phyloP scores from a whole-genome alignment of 1,139 yeast species.

The Pneumocystis wakefieldiae region DNA sequence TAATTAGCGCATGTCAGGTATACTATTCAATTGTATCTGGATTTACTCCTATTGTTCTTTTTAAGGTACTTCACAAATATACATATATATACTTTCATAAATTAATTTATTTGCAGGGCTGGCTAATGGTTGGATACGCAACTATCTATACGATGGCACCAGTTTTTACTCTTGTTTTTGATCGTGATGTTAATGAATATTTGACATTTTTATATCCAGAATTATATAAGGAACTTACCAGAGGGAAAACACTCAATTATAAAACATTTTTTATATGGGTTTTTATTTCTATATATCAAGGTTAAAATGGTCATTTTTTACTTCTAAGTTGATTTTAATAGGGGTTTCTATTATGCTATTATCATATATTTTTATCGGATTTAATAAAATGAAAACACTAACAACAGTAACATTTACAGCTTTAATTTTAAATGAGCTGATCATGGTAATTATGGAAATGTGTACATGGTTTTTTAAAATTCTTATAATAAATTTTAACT shows the following conservation, averaged over 20 bases:
- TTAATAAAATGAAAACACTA: slow-evolving; percentile 42
- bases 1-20: slow-evolving; percentile 93
- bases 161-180: slow-evolving; percentile 82
- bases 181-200: slow-evolving; percentile 80
- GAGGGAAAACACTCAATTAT: slow-evolving; percentile 74
- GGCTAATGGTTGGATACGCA: slow-evolving; percentile 97
- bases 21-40: slow-evolving; percentile 72
- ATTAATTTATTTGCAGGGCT: slow-evolving; percentile 42
- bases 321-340: neutral
- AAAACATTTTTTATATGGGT: slow-evolving; percentile 88
- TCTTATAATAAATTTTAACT: neutral
- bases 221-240: slow-evolving; percentile 77
- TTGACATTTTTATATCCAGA: slow-evolving; percentile 88
- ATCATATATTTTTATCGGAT: slow-evolving; percentile 59
- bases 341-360: slow-evolving; percentile 47
- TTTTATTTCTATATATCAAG: slow-evolving; percentile 74
- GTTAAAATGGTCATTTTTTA: slow-evolving; percentile 29
- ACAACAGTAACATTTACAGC: slow-evolving; percentile 77
- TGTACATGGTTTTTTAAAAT: slow-evolving; percentile 48
- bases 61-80: slow-evolving; percentile 19
- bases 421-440: slow-evolving; percentile 65
- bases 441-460: slow-evolving; percentile 87
- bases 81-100: neutral
- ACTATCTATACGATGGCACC: slow-evolving; percentile 98
- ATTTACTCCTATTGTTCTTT: slow-evolving; percentile 86